These are phyloP conservation scores for Termitomyces bulborhizus DNA, from an alignment of 768 basidiomycete species.

Conservation along the genomic window DNA sequence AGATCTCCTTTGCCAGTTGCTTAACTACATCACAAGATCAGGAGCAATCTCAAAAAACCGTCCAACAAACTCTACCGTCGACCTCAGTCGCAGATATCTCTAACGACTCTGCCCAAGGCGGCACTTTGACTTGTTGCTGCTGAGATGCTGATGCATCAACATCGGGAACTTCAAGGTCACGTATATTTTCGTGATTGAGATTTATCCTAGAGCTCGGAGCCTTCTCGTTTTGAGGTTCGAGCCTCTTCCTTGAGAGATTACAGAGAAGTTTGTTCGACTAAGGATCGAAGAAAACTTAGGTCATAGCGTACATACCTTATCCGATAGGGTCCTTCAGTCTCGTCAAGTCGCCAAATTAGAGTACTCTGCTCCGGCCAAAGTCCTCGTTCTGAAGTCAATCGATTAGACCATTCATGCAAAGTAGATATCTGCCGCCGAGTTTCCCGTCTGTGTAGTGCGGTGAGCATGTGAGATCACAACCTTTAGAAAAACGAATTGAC, in stretches of 20 bases:
- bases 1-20: constrained; percentile 67
- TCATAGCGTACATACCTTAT: constrained; percentile 61
- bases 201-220: constrained; percentile 43
- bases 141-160: constrained; percentile 36
- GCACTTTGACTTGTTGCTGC: constrained; percentile 49
- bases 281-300: neutral
- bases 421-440: constrained; percentile 61
- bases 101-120: constrained; percentile 70
- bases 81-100: constrained; percentile 59
- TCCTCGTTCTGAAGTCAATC: constrained; percentile 71
- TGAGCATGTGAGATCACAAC: neutral
- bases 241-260: constrained; percentile 51
- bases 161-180: constrained; percentile 47
- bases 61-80: constrained; percentile 38
- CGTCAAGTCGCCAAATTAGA: constrained; percentile 74
- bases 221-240: constrained; percentile 59
- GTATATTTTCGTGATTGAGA: constrained; percentile 33
- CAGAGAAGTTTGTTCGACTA: neutral
- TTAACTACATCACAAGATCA: constrained; percentile 30
- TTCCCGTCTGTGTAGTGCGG: constrained; percentile 51
- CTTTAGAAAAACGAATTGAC: constrained; percentile 32
- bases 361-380: constrained; percentile 63
- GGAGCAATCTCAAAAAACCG: neutral
- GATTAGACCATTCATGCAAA: constrained; percentile 53
- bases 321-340: constrained; percentile 87